Percentiles rank a stretch among this genome's conserved stretches.
These are phyloP conservation scores for Spiraea crenata DNA, from an alignment of 331 rosid genomes.

Conservation along the genomic window DNA sequence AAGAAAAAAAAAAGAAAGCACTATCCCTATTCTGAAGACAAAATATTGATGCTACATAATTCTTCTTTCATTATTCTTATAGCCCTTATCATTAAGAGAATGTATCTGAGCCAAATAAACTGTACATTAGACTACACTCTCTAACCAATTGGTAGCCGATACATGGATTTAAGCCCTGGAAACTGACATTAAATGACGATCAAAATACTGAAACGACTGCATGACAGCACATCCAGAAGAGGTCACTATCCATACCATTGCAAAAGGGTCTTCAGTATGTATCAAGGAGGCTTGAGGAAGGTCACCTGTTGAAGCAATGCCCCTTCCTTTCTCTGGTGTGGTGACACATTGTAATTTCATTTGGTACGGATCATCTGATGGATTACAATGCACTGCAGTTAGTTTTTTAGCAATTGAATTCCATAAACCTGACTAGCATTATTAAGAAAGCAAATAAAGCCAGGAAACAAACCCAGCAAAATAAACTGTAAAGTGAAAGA, in stretches of 20 bases:
- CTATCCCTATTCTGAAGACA: not conserved
- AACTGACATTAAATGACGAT: not conserved
- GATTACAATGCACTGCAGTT: not conserved
- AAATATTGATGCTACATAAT: too few species aligned
- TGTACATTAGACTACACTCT: not conserved
- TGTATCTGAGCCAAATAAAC: not conserved
- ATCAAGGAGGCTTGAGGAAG: conserved; percentile 65
- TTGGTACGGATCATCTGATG: conserved; percentile 50
- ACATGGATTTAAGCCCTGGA: not conserved
- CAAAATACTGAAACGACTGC: not conserved
- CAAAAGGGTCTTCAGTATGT: conserved; percentile 78
- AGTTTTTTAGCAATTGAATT: not conserved
- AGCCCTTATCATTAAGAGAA: too few species aligned
- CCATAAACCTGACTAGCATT: not conserved
- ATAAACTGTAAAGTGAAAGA: not conserved
- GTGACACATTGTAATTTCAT: conserved; percentile 50
- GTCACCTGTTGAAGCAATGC: conserved; percentile 54
- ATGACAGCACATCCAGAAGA: conserved; percentile 14
- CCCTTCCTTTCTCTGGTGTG: conserved; percentile 61
- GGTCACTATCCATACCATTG: conserved; percentile 43
- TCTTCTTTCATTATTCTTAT: too few species aligned
- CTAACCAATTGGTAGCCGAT: not conserved
- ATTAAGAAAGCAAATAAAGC: not conserved
- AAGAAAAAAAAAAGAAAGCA: not conserved
- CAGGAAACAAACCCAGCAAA: not conserved